Evolutionary conservation across 306 rosid species (phyloP), one percentile per base, ranked within the genome.

Genomic region (Castanea sativa): DNA sequence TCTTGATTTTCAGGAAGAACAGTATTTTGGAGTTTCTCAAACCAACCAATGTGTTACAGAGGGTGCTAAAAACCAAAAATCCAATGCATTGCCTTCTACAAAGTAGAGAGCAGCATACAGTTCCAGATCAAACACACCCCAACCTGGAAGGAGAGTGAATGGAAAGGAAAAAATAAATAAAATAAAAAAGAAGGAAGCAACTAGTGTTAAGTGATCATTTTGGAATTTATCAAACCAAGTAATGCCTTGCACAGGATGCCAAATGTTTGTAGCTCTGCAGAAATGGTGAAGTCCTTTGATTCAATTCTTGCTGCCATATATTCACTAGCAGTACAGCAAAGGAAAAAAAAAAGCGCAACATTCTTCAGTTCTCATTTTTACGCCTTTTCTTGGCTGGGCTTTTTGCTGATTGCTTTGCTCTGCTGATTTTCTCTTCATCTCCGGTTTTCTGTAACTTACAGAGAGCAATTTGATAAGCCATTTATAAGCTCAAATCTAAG

Each of bases 381-480:
- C 65, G 81, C 70, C 83, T 87, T 83, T 79, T 92, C 94, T 86
- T 89, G 53, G 79, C 81, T 5, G 88, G 58, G 45, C 61, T 73
- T 72, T 83, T 83, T 21, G 78, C 64, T 13, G 80, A 80, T 58
- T 29, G 70, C 77, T 25, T 76, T 2, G 20, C 23, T 79, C 80
- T 88, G 53, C 63, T 73, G 19, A 70, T 4, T 63, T 75, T 81
- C 30, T 77, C 51, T 2, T 68, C 75, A 35, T 75, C 70, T 74
- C 83, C 74, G 21, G 14, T 82, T 78, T 81, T 82, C 97, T 92
- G 94, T 80, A 82, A 73, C 79, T 79, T 78, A 76, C 58, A 64
- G 29, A 14, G 73, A 69, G 55, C 10, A 57, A 72, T 69, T 73
- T 76, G 25, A 71, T 41, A 60, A 71, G 70, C 74, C 75, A 67